Base-by-base conservation (phyloP, 2,329 filamentous ascomycete genomes). In the Xylariaceae sp. region DNA sequence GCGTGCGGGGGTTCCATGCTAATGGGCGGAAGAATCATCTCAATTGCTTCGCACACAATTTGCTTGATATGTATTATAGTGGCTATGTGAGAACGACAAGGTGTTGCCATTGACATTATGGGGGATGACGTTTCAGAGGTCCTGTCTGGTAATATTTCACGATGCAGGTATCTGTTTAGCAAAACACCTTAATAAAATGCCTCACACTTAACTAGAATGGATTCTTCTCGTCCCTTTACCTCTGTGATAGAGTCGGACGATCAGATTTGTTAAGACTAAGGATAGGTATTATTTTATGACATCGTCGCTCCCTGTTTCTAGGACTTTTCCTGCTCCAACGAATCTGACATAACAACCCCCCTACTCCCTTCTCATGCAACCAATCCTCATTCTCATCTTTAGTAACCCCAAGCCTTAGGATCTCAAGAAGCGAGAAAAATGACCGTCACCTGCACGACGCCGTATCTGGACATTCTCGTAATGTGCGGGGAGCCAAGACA, bases 21-120 rank as follows among this genome's bases (percentile, higher is more conserved):
- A 30, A 11, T 37, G 52, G 11, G 15, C 7, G n/a, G 15, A 17
- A 53, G 17, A 17, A 58, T 55, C 51, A 59, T 62, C 47, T 56
- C 53, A 55, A 48, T 61, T 63, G 61, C 61, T 64, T 59, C 51
- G 17, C 61, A 47, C 45, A 37, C 34, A 55, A 61, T 64, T 64
- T 64, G 63, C 63, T 64, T 59, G 61, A 60, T 17, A 64, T 64
- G 51, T 64, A 63, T 53, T 53, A 34, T 53, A 17, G n/a, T 49
- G 48, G 61, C 59, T 53, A 61, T 58, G 58, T 61, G 52, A 55
- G 49, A 60, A 56, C 61, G 63, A 54, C 59, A 64, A 63, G 18
- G 18, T 61, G 58, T 64, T 60, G 63, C 51, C 61, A 57, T 56
- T 57, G 58, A 55, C 58, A 59, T 63, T 63, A 63, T 64, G 50